Conservation (phyloP, 208 protist genomes). For the Leishmania arabica region DNA sequence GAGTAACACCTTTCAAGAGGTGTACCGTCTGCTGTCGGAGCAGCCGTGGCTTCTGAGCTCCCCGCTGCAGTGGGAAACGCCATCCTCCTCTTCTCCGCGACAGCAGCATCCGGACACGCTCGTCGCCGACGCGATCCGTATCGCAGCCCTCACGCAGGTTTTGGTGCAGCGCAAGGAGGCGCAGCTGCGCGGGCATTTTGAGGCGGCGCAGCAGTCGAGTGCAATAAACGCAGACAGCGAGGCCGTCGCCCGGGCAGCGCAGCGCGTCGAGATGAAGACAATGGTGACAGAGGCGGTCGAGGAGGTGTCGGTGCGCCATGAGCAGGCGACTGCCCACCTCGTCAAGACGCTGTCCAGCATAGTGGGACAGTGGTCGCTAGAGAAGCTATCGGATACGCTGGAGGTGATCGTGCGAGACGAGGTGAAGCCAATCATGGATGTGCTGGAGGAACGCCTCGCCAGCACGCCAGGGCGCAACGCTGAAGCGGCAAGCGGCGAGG, state of each 20-base stretch:
- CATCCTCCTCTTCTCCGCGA: neutral
- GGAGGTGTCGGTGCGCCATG: slow-evolving; percentile 62
- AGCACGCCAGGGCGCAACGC: neutral
- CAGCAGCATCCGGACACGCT: slow-evolving; percentile 15
- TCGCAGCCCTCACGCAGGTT: slow-evolving; percentile 23
- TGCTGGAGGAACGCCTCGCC: slow-evolving; percentile 31
- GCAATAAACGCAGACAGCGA: slow-evolving; percentile 26
- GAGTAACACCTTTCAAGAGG: slow-evolving; percentile 16
- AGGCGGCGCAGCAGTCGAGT: slow-evolving; percentile 15
- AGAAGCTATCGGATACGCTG: slow-evolving; percentile 61
- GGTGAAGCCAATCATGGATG: slow-evolving; percentile 44
- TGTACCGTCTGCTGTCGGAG: slow-evolving; percentile 23
- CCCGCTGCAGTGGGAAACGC: neutral
- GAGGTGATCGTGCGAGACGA: slow-evolving; percentile 41
- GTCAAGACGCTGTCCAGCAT: slow-evolving; percentile 61
- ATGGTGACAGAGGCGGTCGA: slow-evolving; percentile 61
- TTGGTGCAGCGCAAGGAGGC: slow-evolving; percentile 29
- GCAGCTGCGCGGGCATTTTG: slow-evolving; percentile 23
- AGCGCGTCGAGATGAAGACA: slow-evolving; percentile 46
- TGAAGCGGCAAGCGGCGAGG: neutral
- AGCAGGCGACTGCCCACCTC: slow-evolving; percentile 65
- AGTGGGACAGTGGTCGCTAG: slow-evolving; percentile 57
- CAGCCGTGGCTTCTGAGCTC: slow-evolving; percentile 7
- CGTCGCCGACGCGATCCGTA: slow-evolving; percentile 17
- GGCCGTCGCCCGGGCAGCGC: slow-evolving; percentile 24